Evolutionary conservation across 2,329 filamentous ascomycete species (phyloP), one percentile per base, ranked within the genome.

Genomic region (Fusarium staphyleae): DNA sequence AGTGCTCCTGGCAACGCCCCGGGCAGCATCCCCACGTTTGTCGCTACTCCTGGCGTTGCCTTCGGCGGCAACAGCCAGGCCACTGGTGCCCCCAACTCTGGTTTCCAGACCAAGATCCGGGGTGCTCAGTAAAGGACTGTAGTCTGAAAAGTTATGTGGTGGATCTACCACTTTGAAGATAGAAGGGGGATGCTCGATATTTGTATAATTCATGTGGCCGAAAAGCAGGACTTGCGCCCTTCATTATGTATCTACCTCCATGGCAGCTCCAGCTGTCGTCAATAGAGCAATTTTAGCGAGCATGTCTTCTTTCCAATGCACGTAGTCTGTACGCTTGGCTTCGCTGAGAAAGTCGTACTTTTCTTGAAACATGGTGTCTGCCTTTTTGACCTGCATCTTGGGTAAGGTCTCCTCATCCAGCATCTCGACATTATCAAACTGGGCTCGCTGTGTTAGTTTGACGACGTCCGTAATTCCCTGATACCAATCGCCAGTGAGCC

Each of bases 351-450:
- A 90, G 66, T 92, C 88, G 65, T 89, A 87, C 39, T 82, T 81
- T 59, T 87, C 86, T 70, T 92, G 88, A 63, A 93, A 84, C 89
- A 92, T 92, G 3, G 86, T 89, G 58, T 86, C 83, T 8, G 79
- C 75, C 50, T 79, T 71, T 72, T 85, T 73, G 22, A 79, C 69
- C 50, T 79, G 75, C 30, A 74, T 67, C 52, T 71, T 76, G 55
- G 67, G 60, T 16, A 55, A 58, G 3, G 47, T 48, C 34, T 66
- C 72, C 24, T 72, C 73, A n/a, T 75, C 75, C 2, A 67, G 70
- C 52, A 62, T 61, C 28, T 72, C 73, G 3, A 70, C 73, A 18
- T 74, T 72, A 3, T 70, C 72, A 19, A 68, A 69, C 5, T 70
- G 67, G 8, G 64, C 70, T 9, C 72, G 73, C 11, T 66, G 72